Evolutionary conservation across 106 monocot species (phyloP).

Genomic region (Cymbidium sinense): DNA sequence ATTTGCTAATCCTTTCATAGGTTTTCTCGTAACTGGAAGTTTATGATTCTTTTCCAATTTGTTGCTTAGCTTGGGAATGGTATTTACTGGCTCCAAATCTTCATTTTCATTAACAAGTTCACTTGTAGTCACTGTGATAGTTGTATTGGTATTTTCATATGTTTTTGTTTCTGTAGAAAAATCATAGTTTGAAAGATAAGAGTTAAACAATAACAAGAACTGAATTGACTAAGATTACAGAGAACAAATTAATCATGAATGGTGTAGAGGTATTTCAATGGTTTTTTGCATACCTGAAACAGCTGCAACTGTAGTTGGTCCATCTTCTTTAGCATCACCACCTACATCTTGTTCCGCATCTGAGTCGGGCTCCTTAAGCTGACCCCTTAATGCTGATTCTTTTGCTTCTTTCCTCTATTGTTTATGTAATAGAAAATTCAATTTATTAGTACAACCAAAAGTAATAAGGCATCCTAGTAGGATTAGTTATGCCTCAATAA

Average conservation of each 20-base stretch:
- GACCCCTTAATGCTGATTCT: conserved; percentile 51
- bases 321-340: conserved; percentile 31
- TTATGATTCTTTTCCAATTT: conserved; percentile 8
- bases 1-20: neutral
- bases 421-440: conserved; percentile 6
- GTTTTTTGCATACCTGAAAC: conserved; percentile 26
- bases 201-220: neutral
- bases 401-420: conserved; percentile 65
- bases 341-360: conserved; percentile 15
- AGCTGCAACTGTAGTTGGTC: neutral
- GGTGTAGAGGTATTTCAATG: neutral
- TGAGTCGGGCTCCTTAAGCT: conserved; percentile 12
- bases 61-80: neutral
- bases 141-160: conserved; percentile 6
- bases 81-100: neutral
- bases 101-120: conserved; percentile 8
- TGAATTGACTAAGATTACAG: neutral
- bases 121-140: conserved; percentile 18
- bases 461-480: too few relatives aligned
- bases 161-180: conserved; percentile 12
- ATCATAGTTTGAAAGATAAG: neutral
- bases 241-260: too few relatives aligned
- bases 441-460: neutral
- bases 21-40: neutral
- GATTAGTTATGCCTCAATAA: too few relatives aligned